These are phyloP conservation scores for Hymenoscyphus infarciens DNA, from an alignment of 2,329 filamentous ascomycete genomes.

Conservation along the genomic window DNA sequence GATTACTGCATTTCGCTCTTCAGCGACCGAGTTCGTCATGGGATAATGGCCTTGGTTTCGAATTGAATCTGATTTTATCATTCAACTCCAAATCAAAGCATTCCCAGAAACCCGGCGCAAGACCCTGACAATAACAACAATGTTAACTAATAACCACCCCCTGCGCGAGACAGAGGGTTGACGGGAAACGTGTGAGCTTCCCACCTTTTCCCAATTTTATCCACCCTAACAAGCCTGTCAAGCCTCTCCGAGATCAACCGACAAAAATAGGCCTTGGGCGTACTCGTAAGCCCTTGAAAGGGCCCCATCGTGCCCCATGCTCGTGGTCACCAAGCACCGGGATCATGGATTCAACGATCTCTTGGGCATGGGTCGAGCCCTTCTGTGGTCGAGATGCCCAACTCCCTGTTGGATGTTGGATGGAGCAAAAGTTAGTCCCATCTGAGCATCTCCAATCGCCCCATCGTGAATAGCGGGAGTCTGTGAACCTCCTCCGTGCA, in stretches of 20 bases:
- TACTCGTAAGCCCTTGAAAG: neutral
- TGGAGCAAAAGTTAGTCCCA: constrained; percentile 4
- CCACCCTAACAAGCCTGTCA: neutral
- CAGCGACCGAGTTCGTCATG: neutral
- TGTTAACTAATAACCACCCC: neutral
- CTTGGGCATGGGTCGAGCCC: neutral
- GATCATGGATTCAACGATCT: neutral
- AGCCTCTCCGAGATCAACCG: constrained; percentile 3
- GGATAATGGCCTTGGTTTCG: neutral
- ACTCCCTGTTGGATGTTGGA: neutral
- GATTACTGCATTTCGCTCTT: neutral
- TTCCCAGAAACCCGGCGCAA: constrained; percentile 11
- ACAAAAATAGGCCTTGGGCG: constrained; percentile 2
- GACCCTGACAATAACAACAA: neutral
- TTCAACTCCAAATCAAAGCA: constrained; percentile 2
- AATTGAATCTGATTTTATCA: neutral
- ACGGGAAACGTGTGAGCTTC: neutral
- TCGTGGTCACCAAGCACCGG: neutral
- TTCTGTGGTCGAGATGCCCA: neutral
- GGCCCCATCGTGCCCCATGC: neutral
- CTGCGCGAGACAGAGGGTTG: neutral
- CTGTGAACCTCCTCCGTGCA: neutral
- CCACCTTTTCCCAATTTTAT: constrained; percentile 1
- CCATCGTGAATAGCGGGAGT: constrained; percentile 1
- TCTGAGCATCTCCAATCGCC: constrained; percentile 1